Percentiles rank a stretch among this genome's conserved stretches.
Conservation (phyloP, 2,329 filamentous ascomycete species). For the Ceratocystis smalleyi region DNA sequence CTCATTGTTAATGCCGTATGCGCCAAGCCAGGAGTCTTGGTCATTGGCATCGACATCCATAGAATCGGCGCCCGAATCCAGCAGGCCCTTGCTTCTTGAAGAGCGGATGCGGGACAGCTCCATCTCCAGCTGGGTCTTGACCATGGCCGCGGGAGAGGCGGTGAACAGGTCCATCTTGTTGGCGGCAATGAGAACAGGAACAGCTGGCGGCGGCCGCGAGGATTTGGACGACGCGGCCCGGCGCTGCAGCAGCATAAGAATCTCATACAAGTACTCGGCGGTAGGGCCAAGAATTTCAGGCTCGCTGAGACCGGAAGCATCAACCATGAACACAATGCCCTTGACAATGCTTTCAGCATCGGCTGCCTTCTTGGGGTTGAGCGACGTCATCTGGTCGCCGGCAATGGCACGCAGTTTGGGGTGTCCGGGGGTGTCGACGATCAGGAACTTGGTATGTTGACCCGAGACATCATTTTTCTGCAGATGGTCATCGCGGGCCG, state of each 20-base stretch:
- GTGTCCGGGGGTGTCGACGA: constrained; percentile 87
- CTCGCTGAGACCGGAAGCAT: constrained; percentile 53
- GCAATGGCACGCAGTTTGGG: constrained; percentile 73
- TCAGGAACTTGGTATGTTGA: constrained; percentile 51
- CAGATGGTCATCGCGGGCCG: constrained; percentile 31
- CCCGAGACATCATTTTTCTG: constrained; percentile 41
- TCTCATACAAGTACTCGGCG: constrained; percentile 74
- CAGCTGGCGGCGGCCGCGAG: constrained; percentile 39
- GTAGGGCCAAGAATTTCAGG: constrained; percentile 51
- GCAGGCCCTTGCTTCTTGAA: constrained; percentile 62
- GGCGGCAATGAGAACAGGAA: constrained; percentile 70
- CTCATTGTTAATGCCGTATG: constrained; percentile 48
- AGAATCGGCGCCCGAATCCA: constrained; percentile 63
- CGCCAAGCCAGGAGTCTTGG: constrained; percentile 70
- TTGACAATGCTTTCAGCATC: constrained; percentile 35
- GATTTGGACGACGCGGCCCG: constrained; percentile 34
- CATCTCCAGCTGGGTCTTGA: constrained; percentile 58
- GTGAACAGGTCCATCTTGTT: constrained; percentile 97
- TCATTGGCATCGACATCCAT: constrained; percentile 49
- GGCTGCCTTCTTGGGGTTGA: constrained; percentile 14
- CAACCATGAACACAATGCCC: constrained; percentile 76
- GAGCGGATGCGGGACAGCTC: constrained; percentile 67
- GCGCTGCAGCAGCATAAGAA: constrained; percentile 71
- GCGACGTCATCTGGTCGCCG: constrained; percentile 22
- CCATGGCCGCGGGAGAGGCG: constrained; percentile 61